phyloP scores from a whole-genome alignment of 352 stramenopile species.

The Globisporangium echinulatum region DNA sequence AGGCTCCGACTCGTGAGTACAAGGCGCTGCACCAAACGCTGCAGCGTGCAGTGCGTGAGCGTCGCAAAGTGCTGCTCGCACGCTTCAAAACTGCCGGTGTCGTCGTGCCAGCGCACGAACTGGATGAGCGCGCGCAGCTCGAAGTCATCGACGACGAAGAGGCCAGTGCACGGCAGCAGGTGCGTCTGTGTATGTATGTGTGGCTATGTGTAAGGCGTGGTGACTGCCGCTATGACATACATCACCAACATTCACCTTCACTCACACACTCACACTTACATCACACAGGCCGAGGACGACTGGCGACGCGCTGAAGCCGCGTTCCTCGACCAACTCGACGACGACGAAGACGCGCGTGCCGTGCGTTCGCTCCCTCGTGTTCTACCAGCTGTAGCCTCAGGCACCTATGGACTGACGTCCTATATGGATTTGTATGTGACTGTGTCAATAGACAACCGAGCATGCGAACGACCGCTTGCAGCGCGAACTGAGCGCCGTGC shows the following conservation, averaged over 20 bases:
- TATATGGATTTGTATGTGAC: background rate
- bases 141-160: slow-evolving; percentile 47
- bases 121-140: slow-evolving; percentile 44
- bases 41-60: slow-evolving; percentile 21
- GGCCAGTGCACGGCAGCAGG: slow-evolving; percentile 32
- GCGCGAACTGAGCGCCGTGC: slow-evolving; percentile 34
- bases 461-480: slow-evolving; percentile 25
- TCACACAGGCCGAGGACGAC: slow-evolving; percentile 28
- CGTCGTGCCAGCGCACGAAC: slow-evolving; percentile 30
- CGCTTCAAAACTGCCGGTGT: slow-evolving; percentile 48
- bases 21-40: slow-evolving; percentile 35
- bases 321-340: slow-evolving; percentile 44
- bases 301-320: slow-evolving; percentile 46
- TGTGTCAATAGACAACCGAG: slow-evolving; percentile 28
- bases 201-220: too few relatives aligned
- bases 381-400: background rate
- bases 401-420: too few relatives aligned
- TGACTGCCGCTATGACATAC: too few relatives aligned
- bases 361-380: slow-evolving; percentile 17
- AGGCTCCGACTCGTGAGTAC: slow-evolving; percentile 42
- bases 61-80: slow-evolving; percentile 26
- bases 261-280: too few relatives aligned
- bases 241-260: too few relatives aligned
- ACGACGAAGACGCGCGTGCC: slow-evolving; percentile 33
- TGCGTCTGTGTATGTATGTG: slow-evolving; percentile 11